Base-by-base conservation (phyloP, 371 early-diverging fungal species). In the Phascolomyces articulosus region DNA sequence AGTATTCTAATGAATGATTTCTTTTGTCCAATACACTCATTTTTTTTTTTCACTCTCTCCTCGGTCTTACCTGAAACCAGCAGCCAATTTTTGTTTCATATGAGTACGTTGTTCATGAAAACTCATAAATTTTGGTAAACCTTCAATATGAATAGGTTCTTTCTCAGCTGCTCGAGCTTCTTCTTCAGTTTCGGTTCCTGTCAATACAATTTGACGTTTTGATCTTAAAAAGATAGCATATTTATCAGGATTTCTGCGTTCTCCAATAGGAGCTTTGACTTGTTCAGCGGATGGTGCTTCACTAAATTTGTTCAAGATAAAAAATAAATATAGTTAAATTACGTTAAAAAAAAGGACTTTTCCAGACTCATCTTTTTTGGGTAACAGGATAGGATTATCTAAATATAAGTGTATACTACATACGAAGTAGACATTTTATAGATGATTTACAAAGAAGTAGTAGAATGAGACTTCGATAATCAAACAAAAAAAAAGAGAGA, bases 71-170 rank as follows among this genome's bases (percentile, higher is more conserved):
- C 51, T 78, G 72, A 85, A 86, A 2, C 85, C 88, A 24, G 85
- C 85, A 6, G 86, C 85, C 21, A 87, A 64, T 28, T 79, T 73
- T 61, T 85, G 85, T 67, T 86, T 86, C 79, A 81, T 79, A 68
- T 82, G 85, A n/a, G 72, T 65, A 10, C 88, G 77, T 66, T 86
- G 80, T n/a, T 73, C 72, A 63, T 78, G 75, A 18, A 85, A 66
- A 44, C 67, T 71, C 40, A 44, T 55, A 40, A 60, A 68, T 9
- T 55, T 63, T 4, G 84, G 83, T 10, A 75, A 62, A 9, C 58
- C 60, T n/a, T 79, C 80, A 63, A 85, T 68, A 6, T 67, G 54
- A 13, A 87, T 71, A 1, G 78, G 63, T 13, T 65, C 66, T 20
- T 73, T 70, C 44, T 79, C 82, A 0, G 85, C 83, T 9, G 27